Evolutionary conservation across 768 basidiomycete genomes (phyloP), one percentile per base, ranked within the genome.

Genomic region (Cystobasidium ongulense): DNA sequence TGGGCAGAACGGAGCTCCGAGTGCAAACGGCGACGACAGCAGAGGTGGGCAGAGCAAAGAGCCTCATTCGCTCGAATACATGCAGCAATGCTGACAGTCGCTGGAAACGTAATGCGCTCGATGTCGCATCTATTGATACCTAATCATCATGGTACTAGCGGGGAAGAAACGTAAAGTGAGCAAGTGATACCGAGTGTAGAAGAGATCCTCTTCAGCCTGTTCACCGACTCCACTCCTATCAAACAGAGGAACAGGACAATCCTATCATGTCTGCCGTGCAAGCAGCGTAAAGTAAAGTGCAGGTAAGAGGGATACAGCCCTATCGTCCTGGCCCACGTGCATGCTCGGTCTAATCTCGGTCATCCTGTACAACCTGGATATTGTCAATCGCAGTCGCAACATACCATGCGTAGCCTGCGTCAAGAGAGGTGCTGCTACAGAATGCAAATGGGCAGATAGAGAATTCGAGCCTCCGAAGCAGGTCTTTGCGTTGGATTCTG

Each of bases 401-500:
- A 59, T 59, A 59, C 57, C 57, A 27, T 59, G 57, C 57, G 27
- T 29, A 35, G 33, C 25, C 23, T 59, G 57, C 57, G 29, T 59
- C 29, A 59, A 59, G 33, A 59, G 57, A 59, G 57, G 33, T 59
- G 57, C 57, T 27, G 57, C 57, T 13, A 11, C 57, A 11, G 57
- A 59, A 31, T 59, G 57, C 29, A 27, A 27, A 27, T 59, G 57
- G 57, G 57, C 57, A 35, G 57, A 59, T 27, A 59, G 21, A 27
- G 57, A 59, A 35, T 59, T 59, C 57, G 57, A 59, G 57, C 57
- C 57, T 27, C 57, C 57, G 13, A 59, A 59, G 57, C 57, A 59
- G 57, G 57, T 59, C 25, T 59, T 59, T 59, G 57, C 57, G 29
- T 27, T 59, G 5, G 57, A 59, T 35, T 59, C 29, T 59, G 57